phyloP scores from a whole-genome alignment of 805 yeast species.

The Zygoascus tannicola region DNA sequence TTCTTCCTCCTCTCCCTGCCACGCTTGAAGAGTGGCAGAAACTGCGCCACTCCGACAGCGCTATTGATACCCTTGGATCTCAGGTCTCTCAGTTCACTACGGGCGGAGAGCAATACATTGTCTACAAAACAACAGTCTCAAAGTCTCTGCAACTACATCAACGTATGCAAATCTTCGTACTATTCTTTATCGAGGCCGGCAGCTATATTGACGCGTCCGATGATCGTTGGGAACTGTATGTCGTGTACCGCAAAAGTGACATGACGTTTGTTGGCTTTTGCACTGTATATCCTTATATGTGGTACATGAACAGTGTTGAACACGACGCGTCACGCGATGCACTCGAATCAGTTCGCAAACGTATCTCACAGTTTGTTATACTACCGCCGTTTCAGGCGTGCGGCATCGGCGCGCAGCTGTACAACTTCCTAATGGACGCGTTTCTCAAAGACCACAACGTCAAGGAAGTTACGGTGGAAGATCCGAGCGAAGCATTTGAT shows the following conservation, averaged over 20 bases:
- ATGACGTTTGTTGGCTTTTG: slow-evolving; percentile 51
- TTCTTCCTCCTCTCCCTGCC: not conserved
- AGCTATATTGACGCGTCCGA: slow-evolving; percentile 74
- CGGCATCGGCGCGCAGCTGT: slow-evolving; percentile 58
- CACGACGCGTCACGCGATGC: slow-evolving; percentile 34
- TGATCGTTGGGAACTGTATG: slow-evolving; percentile 69
- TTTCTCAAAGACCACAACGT: slow-evolving; percentile 50
- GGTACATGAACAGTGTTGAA: slow-evolving; percentile 45
- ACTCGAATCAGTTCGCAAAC: slow-evolving; percentile 40
- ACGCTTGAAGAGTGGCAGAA: slow-evolving; percentile 1
- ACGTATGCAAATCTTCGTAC: slow-evolving; percentile 62
- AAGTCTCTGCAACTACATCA: slow-evolving; percentile 46
- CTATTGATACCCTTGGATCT: not conserved
- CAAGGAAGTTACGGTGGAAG: slow-evolving; percentile 79
- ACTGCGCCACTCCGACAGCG: not conserved
- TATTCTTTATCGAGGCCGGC: slow-evolving; percentile 90
- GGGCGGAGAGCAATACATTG: slow-evolving; percentile 36
- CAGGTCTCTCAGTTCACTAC: not conserved
- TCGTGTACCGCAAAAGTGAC: slow-evolving; percentile 35
- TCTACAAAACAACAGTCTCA: slow-evolving; percentile 42
- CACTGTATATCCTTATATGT: slow-evolving; percentile 79
- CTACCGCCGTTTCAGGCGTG: slow-evolving; percentile 76
- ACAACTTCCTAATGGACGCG: slow-evolving; percentile 41
- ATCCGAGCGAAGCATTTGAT: slow-evolving; percentile 88
- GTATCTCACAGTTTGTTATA: slow-evolving; percentile 79